Evolutionary conservation across 768 basidiomycete genomes (phyloP).

Genomic region (Scleroderma bovista): DNA sequence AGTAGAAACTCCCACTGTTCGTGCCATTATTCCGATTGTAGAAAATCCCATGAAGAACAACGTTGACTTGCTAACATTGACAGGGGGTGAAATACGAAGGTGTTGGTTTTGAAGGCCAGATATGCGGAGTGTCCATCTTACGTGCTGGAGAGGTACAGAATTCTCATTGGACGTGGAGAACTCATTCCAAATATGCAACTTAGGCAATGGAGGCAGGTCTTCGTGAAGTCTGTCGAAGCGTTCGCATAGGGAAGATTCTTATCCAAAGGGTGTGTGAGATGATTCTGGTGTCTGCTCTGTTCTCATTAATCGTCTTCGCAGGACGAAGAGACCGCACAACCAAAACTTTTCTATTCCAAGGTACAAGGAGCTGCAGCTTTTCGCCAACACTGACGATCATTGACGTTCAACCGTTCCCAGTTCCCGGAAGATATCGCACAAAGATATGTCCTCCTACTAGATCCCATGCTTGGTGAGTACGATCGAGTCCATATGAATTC

Average conservation of each 20-base stretch:
- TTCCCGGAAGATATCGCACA: constrained; percentile 89
- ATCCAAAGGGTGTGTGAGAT: constrained; percentile 74
- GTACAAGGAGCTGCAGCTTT: constrained; percentile 29
- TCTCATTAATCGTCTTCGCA: constrained; percentile 24
- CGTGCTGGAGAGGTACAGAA: constrained; percentile 77
- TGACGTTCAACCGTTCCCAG: constrained; percentile 32
- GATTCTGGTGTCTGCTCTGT: background rate
- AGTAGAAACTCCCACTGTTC: constrained; percentile 78
- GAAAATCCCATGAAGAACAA: background rate
- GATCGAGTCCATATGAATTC: background rate
- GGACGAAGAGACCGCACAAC: constrained; percentile 92
- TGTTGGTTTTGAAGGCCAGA: constrained; percentile 93
- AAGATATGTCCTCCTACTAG: constrained; percentile 90
- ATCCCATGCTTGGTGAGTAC: constrained; percentile 89
- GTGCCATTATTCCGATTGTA: constrained; percentile 17
- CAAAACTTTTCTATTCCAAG: constrained; percentile 91
- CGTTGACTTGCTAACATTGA: constrained; percentile 4
- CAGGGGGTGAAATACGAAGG: constrained; percentile 82
- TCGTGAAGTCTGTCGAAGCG: constrained; percentile 90
- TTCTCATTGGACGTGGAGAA: background rate
- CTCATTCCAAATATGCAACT: background rate
- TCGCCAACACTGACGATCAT: background rate
- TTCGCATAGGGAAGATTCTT: constrained; percentile 95
- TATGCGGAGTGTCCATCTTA: constrained; percentile 93
- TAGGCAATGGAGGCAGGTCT: constrained; percentile 98